Conservation (phyloP, 2,329 filamentous ascomycete genomes). For the Diplodia scrobiculata region DNA sequence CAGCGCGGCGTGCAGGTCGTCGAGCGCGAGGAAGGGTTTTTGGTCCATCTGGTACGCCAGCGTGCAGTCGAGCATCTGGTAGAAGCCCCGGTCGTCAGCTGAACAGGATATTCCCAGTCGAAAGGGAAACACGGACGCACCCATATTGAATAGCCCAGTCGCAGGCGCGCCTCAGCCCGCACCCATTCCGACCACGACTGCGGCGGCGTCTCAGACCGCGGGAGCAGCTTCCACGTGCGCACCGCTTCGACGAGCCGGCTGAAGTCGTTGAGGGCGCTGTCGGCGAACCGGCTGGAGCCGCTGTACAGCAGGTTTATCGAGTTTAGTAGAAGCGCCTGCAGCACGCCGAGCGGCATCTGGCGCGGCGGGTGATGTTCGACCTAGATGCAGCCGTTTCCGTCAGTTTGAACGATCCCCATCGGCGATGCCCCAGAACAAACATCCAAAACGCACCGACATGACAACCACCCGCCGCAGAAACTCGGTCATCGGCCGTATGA, state of each 20-base stretch:
- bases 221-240: conserved; percentile 12
- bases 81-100: too few relatives aligned
- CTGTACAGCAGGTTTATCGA: conserved; percentile 22
- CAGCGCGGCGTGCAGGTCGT: conserved; percentile 15
- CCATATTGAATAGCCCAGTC: conserved; percentile 11
- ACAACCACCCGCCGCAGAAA: conserved; percentile 21
- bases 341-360: conserved; percentile 14
- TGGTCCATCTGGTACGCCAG: conserved; percentile 29
- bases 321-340: conserved; percentile 3
- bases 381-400: not conserved
- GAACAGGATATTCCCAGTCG: too few relatives aligned
- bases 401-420: not conserved
- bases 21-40: conserved; percentile 21
- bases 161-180: conserved; percentile 7
- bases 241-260: conserved; percentile 12
- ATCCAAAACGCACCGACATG: conserved; percentile 6
- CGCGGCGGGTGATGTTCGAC: conserved; percentile 19
- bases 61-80: not conserved
- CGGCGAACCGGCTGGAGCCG: conserved; percentile 1
- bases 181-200: conserved; percentile 25
- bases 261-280: conserved; percentile 15
- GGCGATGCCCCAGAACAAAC: too few relatives aligned
- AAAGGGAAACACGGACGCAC: not conserved
- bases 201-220: conserved; percentile 1
- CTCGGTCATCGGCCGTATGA: conserved; percentile 12